Conservation (phyloP, 345 rosid species). For the Boechera retrofracta region DNA sequence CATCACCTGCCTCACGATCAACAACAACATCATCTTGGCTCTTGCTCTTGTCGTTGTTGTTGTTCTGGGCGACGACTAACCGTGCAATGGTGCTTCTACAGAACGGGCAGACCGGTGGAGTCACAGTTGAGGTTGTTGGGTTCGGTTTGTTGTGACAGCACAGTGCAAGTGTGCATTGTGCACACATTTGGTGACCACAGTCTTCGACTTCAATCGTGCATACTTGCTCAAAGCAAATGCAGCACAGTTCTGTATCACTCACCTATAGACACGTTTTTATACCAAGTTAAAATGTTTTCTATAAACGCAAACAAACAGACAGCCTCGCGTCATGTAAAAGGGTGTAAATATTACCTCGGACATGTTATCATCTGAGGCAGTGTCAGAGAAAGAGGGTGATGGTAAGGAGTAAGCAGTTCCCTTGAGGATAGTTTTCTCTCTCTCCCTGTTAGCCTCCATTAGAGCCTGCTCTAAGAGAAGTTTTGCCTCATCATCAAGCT, state of each 20-base stretch:
- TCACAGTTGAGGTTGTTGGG: constrained; percentile 69
- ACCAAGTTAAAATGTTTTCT: no score
- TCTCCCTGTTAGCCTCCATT: constrained; percentile 85
- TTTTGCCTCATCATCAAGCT: constrained; percentile 86
- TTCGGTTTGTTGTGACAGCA: constrained; percentile 98
- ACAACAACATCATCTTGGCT: constrained; percentile 48
- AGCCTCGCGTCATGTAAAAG: background rate
- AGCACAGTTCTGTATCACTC: constrained; percentile 83
- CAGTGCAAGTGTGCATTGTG: constrained; percentile 92
- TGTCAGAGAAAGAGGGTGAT: constrained; percentile 73
- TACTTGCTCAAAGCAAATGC: constrained; percentile 95
- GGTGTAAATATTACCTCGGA: constrained; percentile 67
- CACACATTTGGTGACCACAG: constrained; percentile 99
- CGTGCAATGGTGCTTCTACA: constrained; percentile 83
- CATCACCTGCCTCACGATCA: constrained; percentile 58
- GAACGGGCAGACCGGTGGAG: constrained; percentile 93
- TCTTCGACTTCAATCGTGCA: constrained; percentile 92
- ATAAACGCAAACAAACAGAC: background rate
- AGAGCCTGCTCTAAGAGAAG: constrained; percentile 78
- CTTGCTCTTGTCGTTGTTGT: constrained; percentile 50
- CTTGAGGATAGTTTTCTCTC: constrained; percentile 84
- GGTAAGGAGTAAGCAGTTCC: constrained; percentile 63
- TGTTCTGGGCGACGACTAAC: constrained; percentile 67
- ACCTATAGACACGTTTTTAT: constrained; percentile 51
- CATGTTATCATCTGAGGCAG: constrained; percentile 67